Evolutionary conservation across 371 early-diverging fungal species (phyloP).

Genomic region (Zancudomyces culisetae): DNA sequence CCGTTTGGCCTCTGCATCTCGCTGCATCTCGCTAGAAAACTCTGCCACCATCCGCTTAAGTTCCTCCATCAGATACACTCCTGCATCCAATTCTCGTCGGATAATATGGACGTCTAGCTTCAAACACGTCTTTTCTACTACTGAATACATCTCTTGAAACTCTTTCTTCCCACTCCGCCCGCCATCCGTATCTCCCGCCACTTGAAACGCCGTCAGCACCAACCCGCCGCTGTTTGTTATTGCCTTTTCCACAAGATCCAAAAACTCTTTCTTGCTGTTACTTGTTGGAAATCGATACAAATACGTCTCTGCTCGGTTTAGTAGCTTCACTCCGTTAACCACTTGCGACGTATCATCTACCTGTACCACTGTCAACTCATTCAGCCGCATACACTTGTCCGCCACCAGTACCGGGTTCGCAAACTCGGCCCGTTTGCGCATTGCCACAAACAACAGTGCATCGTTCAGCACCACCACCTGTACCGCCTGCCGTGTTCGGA

Average conservation of each 20-base stretch:
- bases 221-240: constrained; percentile 13
- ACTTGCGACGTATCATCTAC: constrained; percentile 55
- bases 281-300: constrained; percentile 47
- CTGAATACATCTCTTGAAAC: neutral
- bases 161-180: neutral
- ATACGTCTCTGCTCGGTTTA: constrained; percentile 51
- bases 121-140: neutral
- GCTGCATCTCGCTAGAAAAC: neutral
- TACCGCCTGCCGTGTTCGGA: constrained; percentile 51
- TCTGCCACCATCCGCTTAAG: neutral
- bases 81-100: neutral
- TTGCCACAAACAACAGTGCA: constrained; percentile 50
- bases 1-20: neutral
- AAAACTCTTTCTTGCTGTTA: constrained; percentile 50
- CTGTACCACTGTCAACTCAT: constrained; percentile 59
- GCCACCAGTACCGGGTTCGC: constrained; percentile 52
- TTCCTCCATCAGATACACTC: neutral
- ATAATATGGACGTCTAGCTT: constrained; percentile 3
- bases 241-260: constrained; percentile 42
- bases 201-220: neutral
- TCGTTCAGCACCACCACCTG: constrained; percentile 66
- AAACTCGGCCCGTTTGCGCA: constrained; percentile 48
- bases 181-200: neutral
- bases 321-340: constrained; percentile 47
- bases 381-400: constrained; percentile 52